phyloP scores from a whole-genome alignment of 805 yeast genomes.

The Candida hungchunana region DNA sequence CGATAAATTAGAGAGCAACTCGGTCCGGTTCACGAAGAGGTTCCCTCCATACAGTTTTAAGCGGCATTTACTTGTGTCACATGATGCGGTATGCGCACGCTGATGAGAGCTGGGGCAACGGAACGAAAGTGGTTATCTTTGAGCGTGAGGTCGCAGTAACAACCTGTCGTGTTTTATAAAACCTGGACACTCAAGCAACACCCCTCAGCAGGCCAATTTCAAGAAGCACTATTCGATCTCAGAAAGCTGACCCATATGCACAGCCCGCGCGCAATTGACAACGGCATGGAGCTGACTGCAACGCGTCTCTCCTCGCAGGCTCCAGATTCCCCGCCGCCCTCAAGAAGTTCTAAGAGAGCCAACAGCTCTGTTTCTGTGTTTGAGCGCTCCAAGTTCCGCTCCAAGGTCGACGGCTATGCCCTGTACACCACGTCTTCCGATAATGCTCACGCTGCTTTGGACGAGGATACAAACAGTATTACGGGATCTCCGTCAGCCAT shows the following conservation, averaged over 20 bases:
- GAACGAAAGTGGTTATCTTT: not conserved
- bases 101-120: constrained; percentile 1
- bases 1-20: no score
- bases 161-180: no score
- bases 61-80: no score
- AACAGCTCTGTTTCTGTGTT: constrained; percentile 18
- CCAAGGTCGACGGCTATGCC: constrained; percentile 10
- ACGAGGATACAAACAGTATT: constrained; percentile 6
- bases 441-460: not conserved
- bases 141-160: no score
- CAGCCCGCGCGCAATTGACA: constrained; percentile 7
- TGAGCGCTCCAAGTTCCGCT: constrained; percentile 24
- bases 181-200: no score
- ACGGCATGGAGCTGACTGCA: constrained; percentile 2
- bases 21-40: no score
- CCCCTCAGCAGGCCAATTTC: no score
- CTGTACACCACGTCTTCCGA: constrained; percentile 15
- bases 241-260: no score
- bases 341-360: constrained; percentile 22
- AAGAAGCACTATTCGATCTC: no score
- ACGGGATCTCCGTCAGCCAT: constrained; percentile 4
- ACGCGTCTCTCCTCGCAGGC: constrained; percentile 8
- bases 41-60: no score
- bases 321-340: no score
- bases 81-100: no score